Evolutionary conservation across 805 yeast genomes (phyloP).

Genomic region (Yarrowia porcina): DNA sequence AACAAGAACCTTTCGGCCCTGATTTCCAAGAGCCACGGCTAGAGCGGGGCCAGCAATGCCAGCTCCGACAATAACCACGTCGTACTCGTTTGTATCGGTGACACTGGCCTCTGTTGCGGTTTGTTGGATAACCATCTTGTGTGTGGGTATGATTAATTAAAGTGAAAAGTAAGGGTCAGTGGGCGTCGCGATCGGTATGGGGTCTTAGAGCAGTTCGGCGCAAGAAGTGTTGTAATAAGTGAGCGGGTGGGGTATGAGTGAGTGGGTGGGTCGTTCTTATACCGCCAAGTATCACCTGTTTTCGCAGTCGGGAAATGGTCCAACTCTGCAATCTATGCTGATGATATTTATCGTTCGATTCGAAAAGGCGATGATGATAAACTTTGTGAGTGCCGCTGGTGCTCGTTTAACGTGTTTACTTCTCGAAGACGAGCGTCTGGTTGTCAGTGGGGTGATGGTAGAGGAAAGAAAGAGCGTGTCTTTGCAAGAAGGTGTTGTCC

Average conservation of each 20-base stretch:
- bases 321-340: constrained; percentile 17
- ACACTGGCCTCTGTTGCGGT: neutral
- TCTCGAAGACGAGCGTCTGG: neutral
- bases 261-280: neutral
- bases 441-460: too few species aligned
- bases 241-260: neutral
- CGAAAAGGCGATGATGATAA: constrained; percentile 8
- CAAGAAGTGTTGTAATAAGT: neutral
- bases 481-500: too few species aligned
- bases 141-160: neutral
- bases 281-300: constrained; percentile 9
- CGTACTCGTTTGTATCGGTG: constrained; percentile 45
- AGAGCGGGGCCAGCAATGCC: constrained; percentile 95
- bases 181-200: too few species aligned
- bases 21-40: constrained; percentile 85
- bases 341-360: constrained; percentile 18
- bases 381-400: neutral
- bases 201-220: too few species aligned
- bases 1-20: constrained; percentile 76
- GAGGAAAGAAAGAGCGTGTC: too few species aligned
- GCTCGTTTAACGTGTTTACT: neutral
- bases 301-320: constrained; percentile 1
- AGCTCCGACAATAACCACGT: constrained; percentile 94
- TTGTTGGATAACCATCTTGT: neutral
- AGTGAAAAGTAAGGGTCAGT: neutral